Percentiles rank a stretch among this genome's conserved stretches.
Evolutionary conservation across 768 basidiomycete genomes (phyloP).

Genomic region (Aureoboletus auriporus): DNA sequence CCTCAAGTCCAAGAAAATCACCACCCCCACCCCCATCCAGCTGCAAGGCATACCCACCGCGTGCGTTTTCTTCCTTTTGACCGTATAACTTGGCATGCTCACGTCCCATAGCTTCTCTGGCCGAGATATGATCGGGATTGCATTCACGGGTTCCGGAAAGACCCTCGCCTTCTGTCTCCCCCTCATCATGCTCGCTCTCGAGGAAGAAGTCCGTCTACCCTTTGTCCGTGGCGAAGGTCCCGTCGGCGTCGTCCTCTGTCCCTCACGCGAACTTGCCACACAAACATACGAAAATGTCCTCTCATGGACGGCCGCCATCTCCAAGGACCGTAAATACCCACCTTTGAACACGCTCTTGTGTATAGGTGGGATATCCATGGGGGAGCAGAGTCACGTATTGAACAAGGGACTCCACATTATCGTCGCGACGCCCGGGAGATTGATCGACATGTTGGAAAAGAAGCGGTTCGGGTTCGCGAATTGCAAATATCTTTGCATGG

Average conservation of each 20-base stretch:
- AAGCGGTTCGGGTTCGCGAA: constrained; percentile 86
- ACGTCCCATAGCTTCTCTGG: constrained; percentile 70
- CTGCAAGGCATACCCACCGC: constrained; percentile 95
- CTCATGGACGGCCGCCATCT: constrained; percentile 78
- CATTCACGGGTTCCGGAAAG: constrained; percentile 98
- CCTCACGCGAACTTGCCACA: constrained; percentile 92
- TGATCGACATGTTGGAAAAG: constrained; percentile 99
- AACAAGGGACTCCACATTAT: constrained; percentile 92
- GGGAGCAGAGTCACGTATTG: constrained; percentile 90
- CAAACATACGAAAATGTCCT: constrained; percentile 96
- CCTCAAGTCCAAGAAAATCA: constrained; percentile 82
- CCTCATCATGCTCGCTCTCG: constrained; percentile 91
- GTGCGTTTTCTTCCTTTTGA: constrained; percentile 41
- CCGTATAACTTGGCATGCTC: constrained; percentile 1
- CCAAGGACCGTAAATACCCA: constrained; percentile 79
- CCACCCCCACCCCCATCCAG: constrained; percentile 90
- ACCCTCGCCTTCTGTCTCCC: constrained; percentile 99
- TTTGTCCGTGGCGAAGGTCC: constrained; percentile 94
- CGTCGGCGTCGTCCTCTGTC: constrained; percentile 94
- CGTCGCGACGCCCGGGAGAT: constrained; percentile 92
- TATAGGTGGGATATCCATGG: constrained; percentile 98
- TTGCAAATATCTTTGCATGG: constrained; percentile 97
- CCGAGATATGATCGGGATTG: constrained; percentile 97
- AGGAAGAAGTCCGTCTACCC: constrained; percentile 88
- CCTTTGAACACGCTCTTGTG: constrained; percentile 85